phyloP scores from a whole-genome alignment of 257 asterid genomes.

The Nicotiana tabacum region DNA sequence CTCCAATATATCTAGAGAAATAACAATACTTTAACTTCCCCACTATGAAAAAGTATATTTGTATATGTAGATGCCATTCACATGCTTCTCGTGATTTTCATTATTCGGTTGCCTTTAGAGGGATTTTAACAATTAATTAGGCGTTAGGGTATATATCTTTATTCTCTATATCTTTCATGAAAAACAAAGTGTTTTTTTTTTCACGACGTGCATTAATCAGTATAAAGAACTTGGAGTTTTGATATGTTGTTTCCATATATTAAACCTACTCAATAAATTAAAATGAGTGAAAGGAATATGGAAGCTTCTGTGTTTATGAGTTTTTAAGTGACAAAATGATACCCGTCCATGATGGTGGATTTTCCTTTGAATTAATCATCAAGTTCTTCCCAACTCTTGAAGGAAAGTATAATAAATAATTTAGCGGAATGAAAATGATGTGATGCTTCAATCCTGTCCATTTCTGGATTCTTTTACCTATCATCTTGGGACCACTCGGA shows the following conservation, averaged over 20 bases:
- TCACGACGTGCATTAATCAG: background rate
- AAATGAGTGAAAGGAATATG: background rate
- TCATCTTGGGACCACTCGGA: background rate
- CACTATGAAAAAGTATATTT: too few species aligned
- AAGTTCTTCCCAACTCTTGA: background rate
- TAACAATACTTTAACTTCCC: too few species aligned
- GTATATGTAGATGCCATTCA: too few species aligned
- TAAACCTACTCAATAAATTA: background rate
- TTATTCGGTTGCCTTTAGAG: background rate
- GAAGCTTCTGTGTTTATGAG: background rate
- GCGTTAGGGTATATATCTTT: background rate
- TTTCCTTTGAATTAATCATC: background rate
- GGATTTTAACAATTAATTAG: background rate
- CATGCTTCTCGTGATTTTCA: too few species aligned
- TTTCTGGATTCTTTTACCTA: background rate
- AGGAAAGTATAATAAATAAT: background rate
- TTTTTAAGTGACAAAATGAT: background rate
- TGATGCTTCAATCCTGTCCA: background rate
- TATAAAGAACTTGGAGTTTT: background rate
- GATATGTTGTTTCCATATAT: background rate
- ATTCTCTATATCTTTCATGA: background rate
- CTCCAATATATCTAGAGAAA: too few species aligned
- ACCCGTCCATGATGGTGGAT: background rate
- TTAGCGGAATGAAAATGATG: background rate
- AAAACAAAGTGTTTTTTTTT: background rate